phyloP scores from a whole-genome alignment of 805 yeast species.

The Schwanniomyces yamadae region DNA sequence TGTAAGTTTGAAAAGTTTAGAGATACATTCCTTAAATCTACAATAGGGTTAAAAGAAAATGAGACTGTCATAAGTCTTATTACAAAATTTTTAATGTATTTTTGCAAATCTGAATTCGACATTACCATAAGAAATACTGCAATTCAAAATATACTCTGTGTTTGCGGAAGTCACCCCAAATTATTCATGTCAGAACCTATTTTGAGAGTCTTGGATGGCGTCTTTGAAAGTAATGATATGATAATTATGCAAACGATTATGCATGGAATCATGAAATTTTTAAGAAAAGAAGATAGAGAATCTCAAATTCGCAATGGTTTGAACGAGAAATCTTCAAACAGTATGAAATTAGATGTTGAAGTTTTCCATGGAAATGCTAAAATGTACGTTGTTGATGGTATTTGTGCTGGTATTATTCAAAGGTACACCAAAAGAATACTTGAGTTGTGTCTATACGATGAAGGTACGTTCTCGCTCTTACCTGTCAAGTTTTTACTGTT shows the following conservation, averaged over 20 bases:
- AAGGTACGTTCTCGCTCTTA: conserved; percentile 44
- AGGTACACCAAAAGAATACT: conserved; percentile 54
- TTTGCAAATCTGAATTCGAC: conserved; percentile 40
- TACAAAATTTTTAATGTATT: conserved; percentile 55
- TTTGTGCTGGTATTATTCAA: conserved; percentile 71
- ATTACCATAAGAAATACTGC: conserved; percentile 48
- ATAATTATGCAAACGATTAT: conserved; percentile 52
- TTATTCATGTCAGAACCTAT: conserved; percentile 61
- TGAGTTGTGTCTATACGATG: conserved; percentile 46
- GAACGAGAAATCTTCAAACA: conserved; percentile 34
- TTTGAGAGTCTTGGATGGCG: conserved; percentile 50
- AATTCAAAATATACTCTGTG: conserved; percentile 52
- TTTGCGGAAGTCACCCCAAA: conserved; percentile 64
- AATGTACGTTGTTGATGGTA: conserved; percentile 59
- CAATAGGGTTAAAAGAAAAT: conserved; percentile 42
- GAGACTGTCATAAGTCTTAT: conserved; percentile 61
- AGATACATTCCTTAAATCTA: conserved; percentile 36
- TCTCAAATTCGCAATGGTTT: conserved; percentile 41
- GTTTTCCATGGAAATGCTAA: conserved; percentile 54
- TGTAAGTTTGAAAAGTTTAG: conserved; percentile 57
- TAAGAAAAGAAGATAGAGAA: conserved; percentile 54
- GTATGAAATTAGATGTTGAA: conserved; percentile 40
- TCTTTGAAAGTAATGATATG: conserved; percentile 36
- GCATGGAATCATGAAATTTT: conserved; percentile 56
- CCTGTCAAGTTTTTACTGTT: conserved; percentile 57